These are phyloP conservation scores for Botrytis tulipae DNA, from an alignment of 2,329 filamentous ascomycete species.

Conservation along the genomic window DNA sequence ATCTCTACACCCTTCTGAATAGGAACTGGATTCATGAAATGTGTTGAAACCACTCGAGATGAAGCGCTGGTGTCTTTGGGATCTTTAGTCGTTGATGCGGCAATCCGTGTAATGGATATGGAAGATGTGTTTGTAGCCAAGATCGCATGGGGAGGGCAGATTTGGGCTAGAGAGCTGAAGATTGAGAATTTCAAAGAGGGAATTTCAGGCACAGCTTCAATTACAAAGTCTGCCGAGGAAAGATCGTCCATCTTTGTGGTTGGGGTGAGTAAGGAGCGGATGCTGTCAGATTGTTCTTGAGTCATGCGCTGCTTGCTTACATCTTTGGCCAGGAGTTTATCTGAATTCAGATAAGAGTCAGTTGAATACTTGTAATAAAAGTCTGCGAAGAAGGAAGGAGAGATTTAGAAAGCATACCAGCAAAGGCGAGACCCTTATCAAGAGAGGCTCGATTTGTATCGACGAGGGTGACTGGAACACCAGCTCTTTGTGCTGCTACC, in stretches of 20 bases:
- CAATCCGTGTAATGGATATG: conserved; percentile 95
- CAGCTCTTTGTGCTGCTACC: conserved; percentile 81
- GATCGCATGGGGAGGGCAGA: conserved; percentile 81
- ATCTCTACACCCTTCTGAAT: conserved; percentile 98
- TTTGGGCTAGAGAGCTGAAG: conserved; percentile 76
- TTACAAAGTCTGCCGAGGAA: conserved; percentile 87
- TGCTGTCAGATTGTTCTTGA: conserved; percentile 73
- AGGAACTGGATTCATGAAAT: conserved; percentile 99
- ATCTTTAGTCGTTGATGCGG: conserved; percentile 76
- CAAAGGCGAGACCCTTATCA: conserved; percentile 86
- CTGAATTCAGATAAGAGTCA: conserved; percentile 43
- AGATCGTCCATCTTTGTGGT: conserved; percentile 75
- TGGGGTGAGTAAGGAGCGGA: conserved; percentile 66
- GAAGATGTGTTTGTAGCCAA: conserved; percentile 98
- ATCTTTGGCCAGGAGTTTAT: conserved; percentile 92
- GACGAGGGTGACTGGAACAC: conserved; percentile 80
- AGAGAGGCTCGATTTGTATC: conserved; percentile 82
- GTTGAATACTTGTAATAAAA: background rate
- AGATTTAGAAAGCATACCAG: conserved; percentile 54
- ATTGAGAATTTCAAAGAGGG: conserved; percentile 83
- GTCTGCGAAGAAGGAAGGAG: background rate
- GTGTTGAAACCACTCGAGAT: conserved; percentile 88
- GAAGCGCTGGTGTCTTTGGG: conserved; percentile 77
- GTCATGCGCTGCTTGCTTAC: conserved; percentile 84
- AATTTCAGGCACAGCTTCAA: conserved; percentile 95